A percentile compares a stretch with the other conserved stretches of the same genome.
Conservation (phyloP, 2,329 filamentous ascomycete genomes). For the Aspergillus neoniger region DNA sequence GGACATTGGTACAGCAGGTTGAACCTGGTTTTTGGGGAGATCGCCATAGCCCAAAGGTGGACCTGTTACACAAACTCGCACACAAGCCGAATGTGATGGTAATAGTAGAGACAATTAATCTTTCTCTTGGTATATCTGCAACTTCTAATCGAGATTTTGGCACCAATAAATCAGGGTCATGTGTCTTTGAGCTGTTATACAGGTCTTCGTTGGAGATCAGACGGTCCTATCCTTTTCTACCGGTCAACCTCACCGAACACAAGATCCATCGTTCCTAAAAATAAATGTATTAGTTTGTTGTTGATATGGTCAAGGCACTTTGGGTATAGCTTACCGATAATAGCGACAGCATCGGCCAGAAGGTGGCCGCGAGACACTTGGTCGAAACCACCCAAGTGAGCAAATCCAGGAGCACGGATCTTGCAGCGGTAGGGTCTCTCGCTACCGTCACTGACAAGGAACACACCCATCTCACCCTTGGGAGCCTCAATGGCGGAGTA, state of each 20-base stretch:
- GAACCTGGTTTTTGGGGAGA: neutral
- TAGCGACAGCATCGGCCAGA: constrained; percentile 92
- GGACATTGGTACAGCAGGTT: constrained; percentile 20
- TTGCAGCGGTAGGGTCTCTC: constrained; percentile 97
- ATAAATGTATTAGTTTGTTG: constrained; percentile 13
- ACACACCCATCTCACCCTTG: constrained; percentile 99
- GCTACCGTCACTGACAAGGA: constrained; percentile 90
- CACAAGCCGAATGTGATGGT: neutral
- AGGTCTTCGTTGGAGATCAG: constrained; percentile 16
- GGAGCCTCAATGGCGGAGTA: constrained; percentile 99
- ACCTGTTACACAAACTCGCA: constrained; percentile 15
- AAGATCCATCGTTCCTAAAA: constrained; percentile 71
- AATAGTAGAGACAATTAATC: constrained; percentile 1
- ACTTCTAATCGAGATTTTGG: neutral
- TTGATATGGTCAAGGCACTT: neutral
- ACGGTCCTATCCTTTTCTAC: constrained; percentile 35
- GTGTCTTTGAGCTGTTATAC: constrained; percentile 18
- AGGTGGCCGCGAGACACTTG: constrained; percentile 90
- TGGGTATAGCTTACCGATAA: constrained; percentile 63
- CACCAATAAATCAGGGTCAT: neutral
- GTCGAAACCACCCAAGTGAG: constrained; percentile 91
- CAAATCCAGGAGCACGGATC: constrained; percentile 94
- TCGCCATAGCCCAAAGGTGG: constrained; percentile 2
- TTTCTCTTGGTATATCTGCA: constrained; percentile 4
- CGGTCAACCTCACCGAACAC: constrained; percentile 74